A percentile compares a stretch with the other conserved stretches of the same genome.
Conservation (phyloP, 352 stramenopile genomes). For the Globisporangium splendens region DNA sequence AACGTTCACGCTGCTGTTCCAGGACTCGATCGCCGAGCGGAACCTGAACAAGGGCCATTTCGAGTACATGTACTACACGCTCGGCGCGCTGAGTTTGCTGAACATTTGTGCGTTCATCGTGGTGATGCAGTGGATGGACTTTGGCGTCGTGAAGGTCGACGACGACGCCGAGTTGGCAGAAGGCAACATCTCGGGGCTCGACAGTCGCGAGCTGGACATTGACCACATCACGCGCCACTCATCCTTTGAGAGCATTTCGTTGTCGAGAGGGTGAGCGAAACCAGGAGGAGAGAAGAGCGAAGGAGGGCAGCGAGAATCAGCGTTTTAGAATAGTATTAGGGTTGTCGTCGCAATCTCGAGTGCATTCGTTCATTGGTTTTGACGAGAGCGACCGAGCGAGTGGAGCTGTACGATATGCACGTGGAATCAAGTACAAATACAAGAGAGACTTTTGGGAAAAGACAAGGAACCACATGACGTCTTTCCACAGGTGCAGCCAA, state of each 20-base stretch:
- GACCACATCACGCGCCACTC: constrained; percentile 65
- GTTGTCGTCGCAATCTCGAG: too few species aligned
- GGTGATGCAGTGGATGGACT: constrained; percentile 87
- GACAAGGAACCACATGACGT: too few species aligned
- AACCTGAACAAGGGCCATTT: constrained; percentile 80
- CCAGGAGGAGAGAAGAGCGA: too few species aligned
- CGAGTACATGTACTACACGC: constrained; percentile 89
- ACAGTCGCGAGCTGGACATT: constrained; percentile 58
- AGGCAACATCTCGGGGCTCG: constrained; percentile 20
- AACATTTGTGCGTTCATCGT: constrained; percentile 74
- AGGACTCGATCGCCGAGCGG: constrained; percentile 56
- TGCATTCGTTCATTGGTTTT: too few species aligned
- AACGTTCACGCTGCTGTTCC: constrained; percentile 85
- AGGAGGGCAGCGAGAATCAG: too few species aligned
- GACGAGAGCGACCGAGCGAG: too few species aligned
- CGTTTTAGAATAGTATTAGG: background rate
- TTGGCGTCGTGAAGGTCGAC: constrained; percentile 79
- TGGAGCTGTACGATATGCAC: too few species aligned
- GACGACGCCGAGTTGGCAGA: constrained; percentile 59
- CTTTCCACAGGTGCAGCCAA: too few species aligned
- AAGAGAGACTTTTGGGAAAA: too few species aligned
- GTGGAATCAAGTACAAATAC: too few species aligned
- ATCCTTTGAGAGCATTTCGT: constrained; percentile 76
- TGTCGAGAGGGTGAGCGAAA: constrained; percentile 11
- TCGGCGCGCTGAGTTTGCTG: constrained; percentile 63